A percentile compares a stretch with the other conserved stretches of the same genome.
These are phyloP conservation scores for Neocucurbitaria cava DNA, from an alignment of 2,329 filamentous ascomycete genomes.

Conservation along the genomic window DNA sequence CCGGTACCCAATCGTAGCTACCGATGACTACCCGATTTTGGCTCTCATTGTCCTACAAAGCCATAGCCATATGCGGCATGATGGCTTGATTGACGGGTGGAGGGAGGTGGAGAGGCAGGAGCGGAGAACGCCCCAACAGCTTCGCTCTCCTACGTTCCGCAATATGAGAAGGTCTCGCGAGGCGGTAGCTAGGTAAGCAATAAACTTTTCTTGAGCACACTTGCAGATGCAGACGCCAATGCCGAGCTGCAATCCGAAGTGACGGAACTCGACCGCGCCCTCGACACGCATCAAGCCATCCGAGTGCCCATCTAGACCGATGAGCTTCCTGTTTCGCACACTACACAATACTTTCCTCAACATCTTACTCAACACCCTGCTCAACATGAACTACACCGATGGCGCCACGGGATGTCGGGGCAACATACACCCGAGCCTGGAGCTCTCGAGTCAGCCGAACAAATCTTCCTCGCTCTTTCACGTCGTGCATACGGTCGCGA, in stretches of 20 bases:
- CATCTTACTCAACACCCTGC: neutral
- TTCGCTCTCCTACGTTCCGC: neutral
- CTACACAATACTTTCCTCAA: neutral
- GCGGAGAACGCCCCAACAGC: neutral
- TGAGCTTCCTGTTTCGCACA: neutral
- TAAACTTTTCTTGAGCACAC: neutral
- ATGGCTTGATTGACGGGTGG: neutral
- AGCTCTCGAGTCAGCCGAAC: neutral
- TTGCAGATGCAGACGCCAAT: neutral
- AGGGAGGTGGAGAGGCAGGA: neutral
- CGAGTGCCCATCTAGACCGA: neutral
- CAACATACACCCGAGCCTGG: neutral
- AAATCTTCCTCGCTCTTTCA: neutral
- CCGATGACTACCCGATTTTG: neutral
- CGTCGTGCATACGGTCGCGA: neutral
- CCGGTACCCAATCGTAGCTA: neutral
- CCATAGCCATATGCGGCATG: neutral
- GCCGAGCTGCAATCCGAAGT: neutral
- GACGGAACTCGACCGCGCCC: neutral
- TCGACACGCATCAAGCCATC: neutral
- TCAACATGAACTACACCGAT: neutral
- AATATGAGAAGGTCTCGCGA: no score
- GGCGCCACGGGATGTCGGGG: neutral
- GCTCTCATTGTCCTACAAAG: neutral
- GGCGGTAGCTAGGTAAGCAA: neutral